Conservation (phyloP, 169 alveolate genomes). For the Plasmodium blacklocki region DNA sequence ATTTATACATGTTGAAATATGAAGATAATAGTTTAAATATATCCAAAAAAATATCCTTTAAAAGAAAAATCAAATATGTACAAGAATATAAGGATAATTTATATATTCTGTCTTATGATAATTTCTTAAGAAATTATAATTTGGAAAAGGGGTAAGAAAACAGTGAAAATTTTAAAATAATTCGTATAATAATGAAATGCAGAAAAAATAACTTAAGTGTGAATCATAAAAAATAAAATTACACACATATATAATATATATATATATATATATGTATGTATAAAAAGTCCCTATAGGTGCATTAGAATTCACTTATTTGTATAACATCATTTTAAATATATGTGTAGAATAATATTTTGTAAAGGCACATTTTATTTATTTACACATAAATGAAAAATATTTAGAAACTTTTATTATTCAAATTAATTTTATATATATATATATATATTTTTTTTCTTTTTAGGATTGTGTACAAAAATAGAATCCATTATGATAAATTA, state of each 20-base stretch:
- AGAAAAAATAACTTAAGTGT: no score
- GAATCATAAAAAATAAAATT: background rate
- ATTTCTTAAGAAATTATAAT: conserved; percentile 39
- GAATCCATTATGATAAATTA: conserved; percentile 27
- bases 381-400: no score
- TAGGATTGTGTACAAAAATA: conserved; percentile 45
- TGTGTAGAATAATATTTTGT: no score
- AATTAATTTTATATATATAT: background rate
- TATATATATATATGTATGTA: background rate
- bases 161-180: background rate
- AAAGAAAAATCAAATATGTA: conserved; percentile 23
- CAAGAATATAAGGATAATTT: conserved; percentile 41
- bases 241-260: background rate
- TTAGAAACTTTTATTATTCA: no score
- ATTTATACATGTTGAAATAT: conserved; percentile 40
- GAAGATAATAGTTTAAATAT: conserved; percentile 33
- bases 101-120: conserved; percentile 32
- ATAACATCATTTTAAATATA: no score
- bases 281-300: background rate
- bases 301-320: no score
- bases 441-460: conserved; percentile 4
- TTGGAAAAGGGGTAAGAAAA: conserved; percentile 54
- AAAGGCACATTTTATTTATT: no score
- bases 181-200: background rate
- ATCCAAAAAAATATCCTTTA: conserved; percentile 40